phyloP scores from a whole-genome alignment of 352 stramenopile species.

The Phytophthora litchii region DNA sequence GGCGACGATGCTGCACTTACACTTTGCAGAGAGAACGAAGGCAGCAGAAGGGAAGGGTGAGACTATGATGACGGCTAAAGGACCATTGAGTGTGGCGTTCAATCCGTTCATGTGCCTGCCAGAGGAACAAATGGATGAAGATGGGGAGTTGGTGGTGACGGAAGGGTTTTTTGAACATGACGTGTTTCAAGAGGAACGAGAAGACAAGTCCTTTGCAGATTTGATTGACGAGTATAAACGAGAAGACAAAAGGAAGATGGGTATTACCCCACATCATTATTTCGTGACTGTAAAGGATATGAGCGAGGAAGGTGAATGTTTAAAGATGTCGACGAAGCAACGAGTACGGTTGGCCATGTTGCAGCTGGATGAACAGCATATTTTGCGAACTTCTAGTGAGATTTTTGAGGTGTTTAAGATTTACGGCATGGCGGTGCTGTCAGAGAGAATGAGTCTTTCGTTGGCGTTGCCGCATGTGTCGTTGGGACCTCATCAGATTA shows the following conservation, averaged over 20 bases:
- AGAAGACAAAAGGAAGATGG: not conserved
- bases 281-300: constrained; percentile 21
- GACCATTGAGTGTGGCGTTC: constrained; percentile 50
- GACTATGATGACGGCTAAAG: constrained; percentile 26
- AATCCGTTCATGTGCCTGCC: constrained; percentile 72
- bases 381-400: constrained; percentile 62
- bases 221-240: constrained; percentile 50
- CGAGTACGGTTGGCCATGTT: constrained; percentile 35
- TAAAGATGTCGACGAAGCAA: not conserved
- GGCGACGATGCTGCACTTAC: constrained; percentile 55
- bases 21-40: constrained; percentile 56
- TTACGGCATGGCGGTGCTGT: constrained; percentile 80
- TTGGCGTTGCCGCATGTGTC: constrained; percentile 46
- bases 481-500: constrained; percentile 13
- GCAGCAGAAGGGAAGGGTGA: constrained; percentile 26
- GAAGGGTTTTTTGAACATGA: constrained; percentile 42
- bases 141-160: constrained; percentile 56
- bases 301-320: not conserved
- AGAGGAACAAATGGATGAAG: constrained; percentile 63
- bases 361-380: constrained; percentile 42
- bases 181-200: constrained; percentile 16
- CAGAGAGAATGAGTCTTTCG: constrained; percentile 65
- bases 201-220: constrained; percentile 39
- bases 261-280: constrained; percentile 33
- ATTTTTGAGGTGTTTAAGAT: constrained; percentile 86